phyloP scores from a whole-genome alignment of 257 asterid genomes.

The Gentiana dahurica region DNA sequence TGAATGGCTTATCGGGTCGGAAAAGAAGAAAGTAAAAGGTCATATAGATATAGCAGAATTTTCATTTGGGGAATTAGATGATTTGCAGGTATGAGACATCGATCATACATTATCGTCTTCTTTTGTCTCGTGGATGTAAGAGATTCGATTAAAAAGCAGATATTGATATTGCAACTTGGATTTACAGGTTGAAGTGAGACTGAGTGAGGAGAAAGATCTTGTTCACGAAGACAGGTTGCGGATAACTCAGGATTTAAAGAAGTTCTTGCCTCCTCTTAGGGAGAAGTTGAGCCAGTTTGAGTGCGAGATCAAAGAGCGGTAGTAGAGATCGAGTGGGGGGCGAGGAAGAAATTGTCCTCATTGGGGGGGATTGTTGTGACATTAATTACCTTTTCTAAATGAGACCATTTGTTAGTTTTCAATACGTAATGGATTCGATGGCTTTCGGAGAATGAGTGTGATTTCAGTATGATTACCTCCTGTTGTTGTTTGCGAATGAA shows the following conservation, averaged over 20 bases:
- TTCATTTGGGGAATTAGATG: conserved; percentile 90
- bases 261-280: conserved; percentile 54
- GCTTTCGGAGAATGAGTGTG: too few species aligned
- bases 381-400: too few species aligned
- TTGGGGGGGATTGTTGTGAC: too few species aligned
- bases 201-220: conserved; percentile 56
- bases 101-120: background rate
- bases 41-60: conserved; percentile 67
- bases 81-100: conserved; percentile 54
- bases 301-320: conserved; percentile 71
- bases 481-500: too few species aligned
- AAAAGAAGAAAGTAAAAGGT: conserved; percentile 62
- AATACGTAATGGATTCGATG: too few species aligned
- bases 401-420: too few species aligned
- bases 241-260: conserved; percentile 38
- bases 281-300: conserved; percentile 57
- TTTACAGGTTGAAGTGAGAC: conserved; percentile 53
- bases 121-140: background rate
- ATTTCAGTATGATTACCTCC: too few species aligned
- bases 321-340: conserved; percentile 1
- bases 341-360: too few species aligned
- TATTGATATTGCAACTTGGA: background rate
- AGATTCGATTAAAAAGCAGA: background rate
- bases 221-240: conserved; percentile 41
- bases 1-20: conserved; percentile 73